These are phyloP conservation scores for Porogramme epimiltina DNA, from an alignment of 1,284 basidiomycete genomes.

Conservation along the genomic window DNA sequence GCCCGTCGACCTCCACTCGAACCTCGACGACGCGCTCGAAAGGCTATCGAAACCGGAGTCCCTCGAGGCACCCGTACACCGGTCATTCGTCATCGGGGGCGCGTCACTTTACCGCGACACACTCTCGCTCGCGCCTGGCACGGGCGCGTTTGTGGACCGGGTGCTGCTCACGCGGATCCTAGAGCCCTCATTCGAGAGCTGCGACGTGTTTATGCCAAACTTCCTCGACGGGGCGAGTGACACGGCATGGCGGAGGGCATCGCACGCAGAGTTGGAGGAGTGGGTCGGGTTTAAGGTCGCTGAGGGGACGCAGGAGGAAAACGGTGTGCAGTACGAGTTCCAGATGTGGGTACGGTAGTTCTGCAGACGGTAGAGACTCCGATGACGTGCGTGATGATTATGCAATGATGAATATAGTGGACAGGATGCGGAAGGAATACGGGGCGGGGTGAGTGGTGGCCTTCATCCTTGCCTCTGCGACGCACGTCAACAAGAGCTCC, in stretches of 20 bases:
- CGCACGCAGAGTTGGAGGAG: constrained; percentile 61
- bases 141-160: constrained; percentile 61
- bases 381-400: constrained; percentile 2
- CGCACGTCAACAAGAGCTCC: constrained; percentile 17
- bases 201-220: constrained; percentile 88
- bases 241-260: constrained; percentile 56
- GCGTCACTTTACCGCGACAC: constrained; percentile 81
- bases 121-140: constrained; percentile 45
- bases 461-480: constrained; percentile 63
- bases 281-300: constrained; percentile 86
- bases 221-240: constrained; percentile 41
- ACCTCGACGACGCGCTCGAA: constrained; percentile 19
- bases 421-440: neutral
- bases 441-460: neutral
- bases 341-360: constrained; percentile 82
- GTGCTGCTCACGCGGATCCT: constrained; percentile 88
- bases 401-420: neutral
- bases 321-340: constrained; percentile 82
- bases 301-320: constrained; percentile 77
- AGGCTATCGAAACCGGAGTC: constrained; percentile 16
- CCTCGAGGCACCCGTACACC: constrained; percentile 38
- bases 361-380: neutral
- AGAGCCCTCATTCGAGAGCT: constrained; percentile 73
- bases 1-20: constrained; percentile 21
- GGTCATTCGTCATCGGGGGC: constrained; percentile 88